phyloP scores from a whole-genome alignment of 192 early-diverging fungal genomes.

The Podila horticola region DNA sequence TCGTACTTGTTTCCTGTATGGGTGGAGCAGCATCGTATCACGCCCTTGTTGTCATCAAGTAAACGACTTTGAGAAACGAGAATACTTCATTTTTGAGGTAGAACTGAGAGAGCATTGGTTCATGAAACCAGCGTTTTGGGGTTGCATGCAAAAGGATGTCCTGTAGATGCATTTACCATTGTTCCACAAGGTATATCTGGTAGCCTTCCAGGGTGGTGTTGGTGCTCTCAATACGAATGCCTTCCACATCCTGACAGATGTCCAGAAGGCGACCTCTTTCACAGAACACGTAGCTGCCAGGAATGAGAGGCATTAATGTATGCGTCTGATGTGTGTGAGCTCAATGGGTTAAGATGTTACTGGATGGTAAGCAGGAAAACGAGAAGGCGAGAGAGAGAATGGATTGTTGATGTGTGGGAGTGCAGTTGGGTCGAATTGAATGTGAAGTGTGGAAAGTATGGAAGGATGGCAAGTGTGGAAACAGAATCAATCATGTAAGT shows the following conservation, averaged over 20 bases:
- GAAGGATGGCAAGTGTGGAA: too few species aligned
- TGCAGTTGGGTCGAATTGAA: too few species aligned
- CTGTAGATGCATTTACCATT: slow-evolving; percentile 27
- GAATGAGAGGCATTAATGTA: slow-evolving; percentile 15
- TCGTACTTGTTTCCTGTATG: background rate
- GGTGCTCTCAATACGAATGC: slow-evolving; percentile 36
- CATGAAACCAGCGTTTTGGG: background rate
- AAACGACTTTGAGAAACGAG: too few species aligned
- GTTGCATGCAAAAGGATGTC: background rate
- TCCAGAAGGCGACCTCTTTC: slow-evolving; percentile 28
- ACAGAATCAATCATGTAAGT: too few species aligned
- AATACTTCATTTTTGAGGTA: background rate
- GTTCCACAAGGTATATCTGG: slow-evolving; percentile 50
- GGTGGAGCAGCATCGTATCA: too few species aligned
- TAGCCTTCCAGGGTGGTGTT: slow-evolving; percentile 36
- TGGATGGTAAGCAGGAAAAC: background rate
- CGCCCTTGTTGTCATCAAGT: too few species aligned
- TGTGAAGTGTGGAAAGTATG: too few species aligned
- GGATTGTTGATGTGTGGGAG: too few species aligned
- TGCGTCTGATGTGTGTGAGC: background rate
- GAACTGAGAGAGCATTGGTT: background rate
- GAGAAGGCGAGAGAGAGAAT: too few species aligned
- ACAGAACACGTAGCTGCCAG: slow-evolving; percentile 45
- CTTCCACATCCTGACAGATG: slow-evolving; percentile 29
- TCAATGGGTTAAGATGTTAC: background rate